Evolutionary conservation across 169 alveolate genomes (phyloP).

Genomic region (Plasmodium cynomolgi): DNA sequence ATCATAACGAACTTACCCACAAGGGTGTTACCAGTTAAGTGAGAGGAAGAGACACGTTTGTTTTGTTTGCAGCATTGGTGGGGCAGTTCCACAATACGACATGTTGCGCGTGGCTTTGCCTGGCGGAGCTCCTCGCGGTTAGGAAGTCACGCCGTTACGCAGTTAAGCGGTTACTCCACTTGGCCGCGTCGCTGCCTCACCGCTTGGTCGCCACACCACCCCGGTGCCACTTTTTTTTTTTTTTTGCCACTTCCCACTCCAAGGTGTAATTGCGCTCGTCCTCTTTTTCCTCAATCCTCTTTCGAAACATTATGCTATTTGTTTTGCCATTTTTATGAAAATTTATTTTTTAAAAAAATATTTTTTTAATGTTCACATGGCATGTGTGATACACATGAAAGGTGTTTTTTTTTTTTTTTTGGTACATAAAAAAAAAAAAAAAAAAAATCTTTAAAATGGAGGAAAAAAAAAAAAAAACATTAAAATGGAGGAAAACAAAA

Average conservation of each 20-base stretch:
- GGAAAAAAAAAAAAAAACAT: conserved; percentile 2
- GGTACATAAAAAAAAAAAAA: not conserved
- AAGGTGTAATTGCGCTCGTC: not conserved
- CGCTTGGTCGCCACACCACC: not conserved
- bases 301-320: conserved; percentile 1
- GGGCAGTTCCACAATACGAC: not conserved
- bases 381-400: not conserved
- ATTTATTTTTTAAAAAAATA: not conserved
- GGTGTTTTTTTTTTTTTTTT: not conserved
- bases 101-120: not conserved
- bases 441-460: not conserved
- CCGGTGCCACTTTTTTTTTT: not conserved
- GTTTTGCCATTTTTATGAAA: not conserved
- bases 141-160: not conserved
- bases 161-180: not conserved
- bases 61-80: not conserved
- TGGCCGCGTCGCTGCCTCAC: not conserved
- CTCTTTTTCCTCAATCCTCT: not conserved
- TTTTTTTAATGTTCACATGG: not conserved
- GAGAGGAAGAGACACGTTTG: not conserved
- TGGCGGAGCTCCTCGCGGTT: not conserved
- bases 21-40: conserved; percentile 7
- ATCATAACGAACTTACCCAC: conserved; percentile 55
- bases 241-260: not conserved
- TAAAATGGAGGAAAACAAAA: not conserved